Conservation (phyloP, 108 stramenopile genomes). For the Conticribra weissflogii region DNA sequence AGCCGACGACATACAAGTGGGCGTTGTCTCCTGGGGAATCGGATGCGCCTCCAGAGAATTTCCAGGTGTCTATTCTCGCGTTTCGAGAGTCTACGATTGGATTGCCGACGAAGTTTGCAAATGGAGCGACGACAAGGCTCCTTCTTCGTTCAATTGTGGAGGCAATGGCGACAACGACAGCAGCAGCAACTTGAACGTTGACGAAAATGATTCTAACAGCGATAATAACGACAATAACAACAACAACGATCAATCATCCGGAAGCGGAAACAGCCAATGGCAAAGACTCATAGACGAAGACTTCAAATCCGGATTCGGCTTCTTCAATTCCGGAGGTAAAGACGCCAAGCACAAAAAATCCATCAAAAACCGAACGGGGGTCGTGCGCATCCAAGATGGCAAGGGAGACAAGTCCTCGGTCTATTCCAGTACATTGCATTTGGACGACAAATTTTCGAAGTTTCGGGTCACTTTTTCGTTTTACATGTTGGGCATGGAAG, state of each 20-base stretch:
- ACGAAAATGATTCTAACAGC: neutral
- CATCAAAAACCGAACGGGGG: slow-evolving; percentile 11
- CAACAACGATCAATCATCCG: neutral
- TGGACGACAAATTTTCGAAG: slow-evolving; percentile 4
- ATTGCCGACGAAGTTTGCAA: slow-evolving; percentile 54
- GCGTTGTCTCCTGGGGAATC: slow-evolving; percentile 42
- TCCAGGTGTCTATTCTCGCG: slow-evolving; percentile 63
- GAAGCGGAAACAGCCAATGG: slow-evolving; percentile 2
- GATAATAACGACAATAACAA: neutral
- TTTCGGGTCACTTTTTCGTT: slow-evolving; percentile 31
- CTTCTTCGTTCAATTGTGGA: slow-evolving; percentile 10
- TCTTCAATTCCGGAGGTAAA: slow-evolving; percentile 10
- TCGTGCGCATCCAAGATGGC: slow-evolving; percentile 27
- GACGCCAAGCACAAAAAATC: slow-evolving; percentile 18
- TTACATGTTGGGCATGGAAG: neutral
- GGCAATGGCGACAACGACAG: neutral
- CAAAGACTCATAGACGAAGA: slow-evolving; percentile 6
- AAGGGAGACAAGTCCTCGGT: slow-evolving; percentile 15
- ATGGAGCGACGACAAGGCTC: slow-evolving; percentile 8
- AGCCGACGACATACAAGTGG: slow-evolving; percentile 23
- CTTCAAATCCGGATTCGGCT: slow-evolving; percentile 14
- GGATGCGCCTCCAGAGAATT: slow-evolving; percentile 41
- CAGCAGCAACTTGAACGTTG: neutral
- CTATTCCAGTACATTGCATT: slow-evolving; percentile 7
- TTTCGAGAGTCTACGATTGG: slow-evolving; percentile 56